A percentile compares a stretch with the other conserved stretches of the same genome.
phyloP scores from a whole-genome alignment of 345 rosid species.

The Odontarrhena argentea region DNA sequence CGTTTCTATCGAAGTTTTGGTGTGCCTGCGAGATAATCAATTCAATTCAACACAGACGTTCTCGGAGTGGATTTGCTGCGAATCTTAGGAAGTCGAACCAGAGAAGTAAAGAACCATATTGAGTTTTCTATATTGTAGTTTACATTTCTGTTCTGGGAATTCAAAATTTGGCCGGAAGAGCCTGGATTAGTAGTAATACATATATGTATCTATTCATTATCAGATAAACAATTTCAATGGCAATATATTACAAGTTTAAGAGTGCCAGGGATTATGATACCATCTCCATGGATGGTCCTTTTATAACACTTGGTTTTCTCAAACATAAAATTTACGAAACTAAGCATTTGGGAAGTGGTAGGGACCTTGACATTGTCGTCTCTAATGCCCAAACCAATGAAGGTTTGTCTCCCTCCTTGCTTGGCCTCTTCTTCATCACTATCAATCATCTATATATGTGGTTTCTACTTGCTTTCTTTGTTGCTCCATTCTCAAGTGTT shows the following conservation, averaged over 20 bases:
- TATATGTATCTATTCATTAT: conserved; percentile 30
- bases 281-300: conserved; percentile 88
- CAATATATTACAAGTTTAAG: conserved; percentile 98
- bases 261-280: conserved; percentile 98
- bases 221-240: conserved; percentile 55
- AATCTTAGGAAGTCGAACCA: conserved; percentile 26
- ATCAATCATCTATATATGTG: neutral
- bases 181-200: conserved; percentile 21
- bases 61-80: conserved; percentile 18
- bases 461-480: neutral
- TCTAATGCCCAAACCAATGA: conserved; percentile 97
- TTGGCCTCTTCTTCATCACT: neutral
- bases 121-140: conserved; percentile 29
- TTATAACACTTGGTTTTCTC: conserved; percentile 91
- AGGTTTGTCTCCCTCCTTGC: conserved; percentile 71
- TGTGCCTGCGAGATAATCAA: neutral
- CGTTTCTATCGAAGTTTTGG: neutral
- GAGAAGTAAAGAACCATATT: conserved; percentile 34
- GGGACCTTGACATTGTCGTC: conserved; percentile 96
- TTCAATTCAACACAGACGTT: conserved; percentile 1
- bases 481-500: neutral
- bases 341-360: conserved; percentile 99
- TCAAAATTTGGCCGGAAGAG: conserved; percentile 16
- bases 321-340: conserved; percentile 98
- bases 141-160: conserved; percentile 13